These are phyloP conservation scores for Pleurotus pulmonarius DNA, from an alignment of 768 basidiomycete species.

Conservation along the genomic window DNA sequence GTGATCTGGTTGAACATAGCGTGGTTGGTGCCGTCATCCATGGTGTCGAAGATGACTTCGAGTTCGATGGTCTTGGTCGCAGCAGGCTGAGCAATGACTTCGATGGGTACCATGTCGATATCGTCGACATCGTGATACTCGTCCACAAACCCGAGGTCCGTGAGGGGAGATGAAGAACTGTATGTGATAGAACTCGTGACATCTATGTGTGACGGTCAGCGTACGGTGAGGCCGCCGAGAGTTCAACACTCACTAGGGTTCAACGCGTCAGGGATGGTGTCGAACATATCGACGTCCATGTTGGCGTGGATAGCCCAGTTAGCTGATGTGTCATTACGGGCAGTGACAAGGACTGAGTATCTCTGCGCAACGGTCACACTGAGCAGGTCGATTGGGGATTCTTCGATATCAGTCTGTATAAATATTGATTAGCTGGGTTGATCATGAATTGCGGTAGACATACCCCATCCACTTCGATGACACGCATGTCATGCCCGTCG, in stretches of 20 bases:
- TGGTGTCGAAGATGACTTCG: slow-evolving; percentile 77
- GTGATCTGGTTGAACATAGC: slow-evolving; percentile 74
- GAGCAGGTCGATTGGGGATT: slow-evolving; percentile 67
- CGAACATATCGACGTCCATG: slow-evolving; percentile 91
- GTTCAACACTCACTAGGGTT: slow-evolving; percentile 58
- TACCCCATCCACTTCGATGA: slow-evolving; percentile 84
- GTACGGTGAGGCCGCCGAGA: background rate
- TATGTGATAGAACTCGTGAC: slow-evolving; percentile 85
- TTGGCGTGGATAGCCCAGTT: slow-evolving; percentile 93
- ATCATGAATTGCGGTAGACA: slow-evolving; percentile 18
- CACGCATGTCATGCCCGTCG: slow-evolving; percentile 80
- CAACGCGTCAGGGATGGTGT: slow-evolving; percentile 65
- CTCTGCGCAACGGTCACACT: slow-evolving; percentile 85
- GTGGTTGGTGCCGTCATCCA: slow-evolving; percentile 81
- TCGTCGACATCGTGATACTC: slow-evolving; percentile 66
- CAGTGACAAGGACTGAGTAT: slow-evolving; percentile 89
- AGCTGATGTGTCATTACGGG: slow-evolving; percentile 75
- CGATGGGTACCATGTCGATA: slow-evolving; percentile 61
- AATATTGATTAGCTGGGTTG: background rate
- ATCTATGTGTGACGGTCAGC: slow-evolving; percentile 38
- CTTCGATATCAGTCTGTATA: slow-evolving; percentile 69
- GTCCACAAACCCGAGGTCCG: slow-evolving; percentile 49
- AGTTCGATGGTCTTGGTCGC: slow-evolving; percentile 60
- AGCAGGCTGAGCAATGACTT: slow-evolving; percentile 41
- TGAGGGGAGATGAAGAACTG: slow-evolving; percentile 43